phyloP scores from a whole-genome alignment of 805 yeast genomes.

The Wickerhamomyces kurtzmanii region DNA sequence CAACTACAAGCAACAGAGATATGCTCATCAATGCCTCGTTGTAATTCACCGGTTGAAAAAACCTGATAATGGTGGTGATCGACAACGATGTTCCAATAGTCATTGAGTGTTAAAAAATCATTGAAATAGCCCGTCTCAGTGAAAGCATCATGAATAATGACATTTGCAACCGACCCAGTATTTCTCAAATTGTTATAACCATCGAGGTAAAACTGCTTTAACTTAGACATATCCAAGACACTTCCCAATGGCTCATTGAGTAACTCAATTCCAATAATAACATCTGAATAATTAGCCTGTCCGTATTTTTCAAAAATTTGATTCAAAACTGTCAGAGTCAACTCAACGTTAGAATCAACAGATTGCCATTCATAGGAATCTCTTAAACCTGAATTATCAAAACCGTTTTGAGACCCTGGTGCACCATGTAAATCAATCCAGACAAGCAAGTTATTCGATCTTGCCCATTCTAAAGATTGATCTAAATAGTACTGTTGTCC shows the following conservation, averaged over 20 bases:
- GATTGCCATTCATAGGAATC: slow-evolving; percentile 50
- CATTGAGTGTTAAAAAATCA: slow-evolving; percentile 31
- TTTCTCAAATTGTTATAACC: slow-evolving; percentile 61
- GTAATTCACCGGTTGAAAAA: slow-evolving; percentile 55
- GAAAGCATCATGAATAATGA: slow-evolving; percentile 81
- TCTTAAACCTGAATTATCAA: slow-evolving; percentile 86
- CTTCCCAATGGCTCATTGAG: slow-evolving; percentile 88
- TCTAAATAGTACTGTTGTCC: slow-evolving; percentile 74
- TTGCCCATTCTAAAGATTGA: slow-evolving; percentile 70
- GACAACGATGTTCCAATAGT: slow-evolving; percentile 57
- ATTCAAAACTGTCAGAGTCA: slow-evolving; percentile 47
- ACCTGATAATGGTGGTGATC: slow-evolving; percentile 93
- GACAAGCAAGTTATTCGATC: slow-evolving; percentile 49
- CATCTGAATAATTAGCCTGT: slow-evolving; percentile 47
- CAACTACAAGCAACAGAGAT: slow-evolving; percentile 42
- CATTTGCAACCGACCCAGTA: slow-evolving; percentile 39
- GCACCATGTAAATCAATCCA: slow-evolving; percentile 95
- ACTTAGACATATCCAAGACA: slow-evolving; percentile 42
- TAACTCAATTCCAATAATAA: slow-evolving; percentile 75
- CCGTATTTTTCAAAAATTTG: slow-evolving; percentile 58
- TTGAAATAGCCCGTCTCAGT: slow-evolving; percentile 54
- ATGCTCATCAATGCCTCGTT: slow-evolving; percentile 51
- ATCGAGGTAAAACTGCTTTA: slow-evolving; percentile 48
- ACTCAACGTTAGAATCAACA: slow-evolving; percentile 34
- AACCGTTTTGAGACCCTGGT: slow-evolving; percentile 96